A percentile compares a stretch with the other conserved stretches of the same genome.
These are phyloP conservation scores for Aspergillus homomorphus DNA, from an alignment of 495 filamentous ascomycete genomes.

Conservation along the genomic window DNA sequence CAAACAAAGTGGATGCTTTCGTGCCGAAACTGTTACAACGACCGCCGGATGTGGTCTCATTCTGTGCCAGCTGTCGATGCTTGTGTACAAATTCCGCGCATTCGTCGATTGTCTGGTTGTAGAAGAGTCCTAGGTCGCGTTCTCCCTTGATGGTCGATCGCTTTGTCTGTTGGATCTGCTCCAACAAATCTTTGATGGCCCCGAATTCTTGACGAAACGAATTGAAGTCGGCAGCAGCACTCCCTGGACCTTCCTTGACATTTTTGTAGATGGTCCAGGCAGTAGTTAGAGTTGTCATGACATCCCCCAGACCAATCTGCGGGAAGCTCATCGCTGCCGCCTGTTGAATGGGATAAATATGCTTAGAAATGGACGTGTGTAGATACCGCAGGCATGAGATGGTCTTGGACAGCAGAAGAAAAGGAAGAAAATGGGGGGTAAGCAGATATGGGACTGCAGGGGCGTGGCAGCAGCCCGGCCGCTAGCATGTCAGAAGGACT, in stretches of 20 bases:
- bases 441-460: background rate
- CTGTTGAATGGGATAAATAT: background rate
- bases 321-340: slow-evolving; percentile 10
- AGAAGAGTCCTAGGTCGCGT: slow-evolving; percentile 7
- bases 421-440: background rate
- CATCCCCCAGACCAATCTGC: slow-evolving; percentile 12
- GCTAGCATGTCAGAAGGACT: background rate
- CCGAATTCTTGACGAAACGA: slow-evolving; percentile 8
- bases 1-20: background rate
- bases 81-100: slow-evolving; percentile 9
- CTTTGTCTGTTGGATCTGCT: slow-evolving; percentile 2
- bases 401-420: too few relatives aligned
- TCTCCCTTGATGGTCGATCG: background rate
- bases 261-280: slow-evolving; percentile 14
- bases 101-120: slow-evolving; percentile 4
- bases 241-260: background rate
- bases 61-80: slow-evolving; percentile 1
- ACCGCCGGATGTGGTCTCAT: background rate
- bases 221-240: slow-evolving; percentile 8
- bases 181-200: slow-evolving; percentile 5
- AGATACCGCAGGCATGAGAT: background rate
- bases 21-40: slow-evolving; percentile 4
- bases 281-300: slow-evolving; percentile 2
- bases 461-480: background rate
- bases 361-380: background rate